These are phyloP conservation scores for Nitzschia palea DNA, from an alignment of 108 stramenopile genomes.

Conservation along the genomic window DNA sequence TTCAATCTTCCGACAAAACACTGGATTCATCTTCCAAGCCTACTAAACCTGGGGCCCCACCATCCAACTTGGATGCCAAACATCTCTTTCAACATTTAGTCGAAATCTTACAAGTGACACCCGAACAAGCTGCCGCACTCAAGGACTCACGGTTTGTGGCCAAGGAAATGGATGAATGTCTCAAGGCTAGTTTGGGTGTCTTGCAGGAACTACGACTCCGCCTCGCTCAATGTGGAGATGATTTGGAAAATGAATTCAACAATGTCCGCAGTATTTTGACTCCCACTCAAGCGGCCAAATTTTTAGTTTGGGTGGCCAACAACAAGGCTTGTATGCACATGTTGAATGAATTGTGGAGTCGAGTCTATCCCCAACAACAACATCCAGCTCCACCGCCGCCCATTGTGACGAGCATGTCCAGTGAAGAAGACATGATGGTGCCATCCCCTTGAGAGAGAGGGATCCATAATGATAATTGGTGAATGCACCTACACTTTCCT, in stretches of 20 bases:
- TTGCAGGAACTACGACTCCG: conserved; percentile 55
- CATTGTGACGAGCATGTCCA: not conserved
- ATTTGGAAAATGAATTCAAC: conserved; percentile 84
- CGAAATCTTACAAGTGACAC: conserved; percentile 47
- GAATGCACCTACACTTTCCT: no score
- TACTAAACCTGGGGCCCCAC: no score
- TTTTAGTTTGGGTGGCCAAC: conserved; percentile 91
- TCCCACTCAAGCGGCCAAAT: conserved; percentile 90
- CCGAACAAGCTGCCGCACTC: conserved; percentile 66
- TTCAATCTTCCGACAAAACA: not conserved
- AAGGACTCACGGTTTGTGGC: conserved; percentile 73
- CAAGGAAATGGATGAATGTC: conserved; percentile 63
- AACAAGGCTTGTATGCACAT: conserved; percentile 94
- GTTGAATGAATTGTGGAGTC: conserved; percentile 92
- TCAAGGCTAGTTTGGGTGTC: conserved; percentile 50
- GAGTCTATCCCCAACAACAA: conserved; percentile 35
- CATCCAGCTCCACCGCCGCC: not conserved
- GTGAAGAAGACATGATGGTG: not conserved
- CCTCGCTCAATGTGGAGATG: conserved; percentile 56
- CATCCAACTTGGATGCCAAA: conserved; percentile 35
- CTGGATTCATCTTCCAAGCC: no score
- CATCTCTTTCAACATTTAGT: conserved; percentile 48
- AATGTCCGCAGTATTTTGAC: conserved; percentile 78
- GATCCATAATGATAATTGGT: no score
- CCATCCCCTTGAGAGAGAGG: not conserved